Base-by-base conservation (phyloP, 306 rosid genomes). In the Dryas octopetala region DNA sequence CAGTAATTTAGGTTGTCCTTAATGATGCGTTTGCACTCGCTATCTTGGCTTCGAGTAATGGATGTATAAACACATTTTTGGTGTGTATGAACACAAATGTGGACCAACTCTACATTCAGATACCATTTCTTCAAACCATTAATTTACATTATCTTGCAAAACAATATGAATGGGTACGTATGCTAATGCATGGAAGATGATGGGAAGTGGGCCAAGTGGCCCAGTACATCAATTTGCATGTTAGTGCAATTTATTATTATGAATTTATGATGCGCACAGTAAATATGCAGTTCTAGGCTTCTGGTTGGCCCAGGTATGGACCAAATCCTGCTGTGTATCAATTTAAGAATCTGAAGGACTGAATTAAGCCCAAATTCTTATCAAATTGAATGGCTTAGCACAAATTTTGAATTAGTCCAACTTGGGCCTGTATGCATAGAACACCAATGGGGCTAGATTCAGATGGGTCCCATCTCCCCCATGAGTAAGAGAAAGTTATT, bases 401-500 rank as follows among this genome's bases (percentile, higher is more conserved):
- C 23, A 23, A 23, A 23, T 23, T 23, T 23, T 23, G 1, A 23
- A 23, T 23, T 23, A 23, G 23, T 23, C 23, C 23, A 62, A 3
- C 19, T 19, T 44, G 49, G 49, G 47, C 46, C 66, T n/a, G n/a
- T n/a, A 41, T 15, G 44, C 4, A 12, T 16, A 61, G 5, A 2
- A 4, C 32, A 61, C 26, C 68, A 3, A 7, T 7, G 49, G 71
- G 44, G n/a, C 4, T 64, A 28, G 47, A 75, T 40, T 52, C 38
- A 41, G 43, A 65, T 75, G 71, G 63, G 72, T 45, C 64, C 71
- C 54, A 11, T 6, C 15, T 45, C 52, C 53, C 26, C 45, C 63
- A 19, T 7, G 38, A 32, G 38, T 58, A 10, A 23, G 40, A 9
- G 62, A 23, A 9, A 9, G 14, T 16, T 5, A 32, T 53, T 14